phyloP scores from a whole-genome alignment of 2,329 filamentous ascomycete species.

The Colletotrichum incanum region DNA sequence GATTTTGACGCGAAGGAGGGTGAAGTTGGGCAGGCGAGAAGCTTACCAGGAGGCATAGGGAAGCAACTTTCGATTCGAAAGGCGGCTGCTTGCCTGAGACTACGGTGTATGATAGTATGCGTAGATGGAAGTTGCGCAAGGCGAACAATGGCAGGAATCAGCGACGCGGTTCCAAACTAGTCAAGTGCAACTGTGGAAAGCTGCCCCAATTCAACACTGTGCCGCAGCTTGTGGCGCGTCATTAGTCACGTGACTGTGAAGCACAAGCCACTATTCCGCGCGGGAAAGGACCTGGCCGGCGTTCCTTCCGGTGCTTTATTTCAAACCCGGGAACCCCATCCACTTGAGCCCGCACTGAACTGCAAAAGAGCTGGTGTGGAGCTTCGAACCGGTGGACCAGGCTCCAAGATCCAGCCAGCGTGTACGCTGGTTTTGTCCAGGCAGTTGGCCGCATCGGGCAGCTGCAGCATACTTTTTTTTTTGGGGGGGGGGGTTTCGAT shows the following conservation, averaged over 20 bases:
- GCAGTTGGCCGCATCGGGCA: too few relatives aligned
- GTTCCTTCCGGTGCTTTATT: slow-evolving; percentile 19
- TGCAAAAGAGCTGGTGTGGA: slow-evolving; percentile 34
- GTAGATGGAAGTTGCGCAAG: slow-evolving; percentile 13
- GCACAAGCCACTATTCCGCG: not conserved
- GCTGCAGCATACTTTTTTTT: too few relatives aligned
- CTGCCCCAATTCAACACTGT: not conserved
- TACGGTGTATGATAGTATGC: too few relatives aligned
- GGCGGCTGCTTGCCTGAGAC: not conserved
- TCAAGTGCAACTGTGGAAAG: not conserved
- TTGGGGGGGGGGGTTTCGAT: too few relatives aligned
- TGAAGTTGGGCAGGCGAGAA: not conserved
- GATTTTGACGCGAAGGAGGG: not conserved
- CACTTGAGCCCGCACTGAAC: slow-evolving; percentile 1
- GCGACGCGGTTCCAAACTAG: slow-evolving; percentile 10
- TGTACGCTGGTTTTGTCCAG: not conserved
- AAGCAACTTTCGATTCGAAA: not conserved
- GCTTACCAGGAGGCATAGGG: slow-evolving; percentile 44
- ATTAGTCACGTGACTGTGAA: accelerated
- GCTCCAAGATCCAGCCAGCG: slow-evolving; percentile 23
- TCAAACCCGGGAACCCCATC: slow-evolving; percentile 19
- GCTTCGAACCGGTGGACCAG: slow-evolving; percentile 35
- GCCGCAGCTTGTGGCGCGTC: slow-evolving; percentile 12
- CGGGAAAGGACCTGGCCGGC: slow-evolving; percentile 33
- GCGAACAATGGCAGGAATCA: slow-evolving; percentile 5